Evolutionary conservation across 2,329 filamentous ascomycete genomes (phyloP), one percentile per base, ranked within the genome.

Genomic region (Paecilomyces formosus): DNA sequence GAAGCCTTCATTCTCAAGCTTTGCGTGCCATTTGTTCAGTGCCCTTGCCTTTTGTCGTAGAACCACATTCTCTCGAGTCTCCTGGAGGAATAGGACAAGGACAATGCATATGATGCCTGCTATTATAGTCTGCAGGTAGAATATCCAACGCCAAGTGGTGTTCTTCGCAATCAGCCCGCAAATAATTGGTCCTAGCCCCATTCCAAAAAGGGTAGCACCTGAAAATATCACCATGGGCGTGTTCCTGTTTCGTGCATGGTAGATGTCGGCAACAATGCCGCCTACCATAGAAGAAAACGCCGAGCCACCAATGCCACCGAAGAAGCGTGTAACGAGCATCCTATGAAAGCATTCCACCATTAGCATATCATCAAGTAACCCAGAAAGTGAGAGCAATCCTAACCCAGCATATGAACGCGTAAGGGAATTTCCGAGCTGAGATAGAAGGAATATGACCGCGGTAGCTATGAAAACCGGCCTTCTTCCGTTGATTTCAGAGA

Each of bases 401-500:
- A 45, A 45, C 35, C 35, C 35, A 6, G 4, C 35, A 45, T 45
- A 45, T 18, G 35, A 45, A 45, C 8, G 15, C 15, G 35, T 45
- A 18, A n/a, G 4, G 6, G 35, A 45, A 15, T 18, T 18, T 15
- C 35, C 35, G 35, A 45, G 35, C 35, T 45, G 35, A 45, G 13
- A 45, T 18, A n/a, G 7, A 3, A 45, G 35, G 15, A 45, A 45
- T n/a, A 45, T n/a, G 35, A 45, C 6, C 2, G 35, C 53, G 12
- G 52, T 51, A 24, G 24, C 39, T n/a, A 58, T n/a, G 45, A 58
- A 57, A n/a, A 58, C 53, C 15, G 57, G 57, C 21, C 53, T 52
- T 2, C 92, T 85, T 3, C 92, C 92, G 73, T 94, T 91, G 70
- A 95, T 88, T 74, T 97, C 92, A 0, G 88, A 91, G 63, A 96